Percentiles rank a stretch among this genome's conserved stretches.
These are phyloP conservation scores for Geotrichum bryndzae DNA, from an alignment of 1,139 yeast species.

Conservation along the genomic window DNA sequence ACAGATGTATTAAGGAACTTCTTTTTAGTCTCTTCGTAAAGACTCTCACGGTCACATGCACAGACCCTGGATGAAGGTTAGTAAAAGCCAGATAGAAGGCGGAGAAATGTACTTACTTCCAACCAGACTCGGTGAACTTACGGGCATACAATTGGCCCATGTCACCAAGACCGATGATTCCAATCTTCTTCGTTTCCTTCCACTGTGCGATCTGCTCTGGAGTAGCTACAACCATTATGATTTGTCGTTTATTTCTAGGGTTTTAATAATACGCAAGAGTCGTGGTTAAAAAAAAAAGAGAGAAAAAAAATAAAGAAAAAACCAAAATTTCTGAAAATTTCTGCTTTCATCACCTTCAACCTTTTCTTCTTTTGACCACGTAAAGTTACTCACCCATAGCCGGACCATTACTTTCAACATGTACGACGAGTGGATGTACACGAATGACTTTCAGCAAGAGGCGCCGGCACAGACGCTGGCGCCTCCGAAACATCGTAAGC, in stretches of 20 bases:
- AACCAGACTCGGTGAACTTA: conserved; percentile 72
- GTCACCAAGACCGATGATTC: conserved; percentile 93
- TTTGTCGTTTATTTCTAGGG: not conserved
- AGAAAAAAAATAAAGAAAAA: not conserved
- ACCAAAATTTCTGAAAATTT: not conserved
- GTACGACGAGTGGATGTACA: conserved; percentile 35
- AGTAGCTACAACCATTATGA: not conserved
- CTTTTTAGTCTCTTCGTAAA: conserved; percentile 44
- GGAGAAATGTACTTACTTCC: conserved; percentile 42
- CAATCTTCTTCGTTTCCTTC: conserved; percentile 52
- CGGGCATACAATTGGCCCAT: conserved; percentile 89
- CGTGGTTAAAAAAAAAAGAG: not conserved
- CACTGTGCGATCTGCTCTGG: conserved; percentile 26
- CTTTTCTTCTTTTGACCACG: conserved; percentile 6
- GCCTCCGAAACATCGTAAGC: conserved; percentile 19
- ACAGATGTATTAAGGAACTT: conserved; percentile 41
- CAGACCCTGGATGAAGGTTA: conserved; percentile 44
- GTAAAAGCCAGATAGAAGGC: not conserved
- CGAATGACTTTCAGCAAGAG: conserved; percentile 22
- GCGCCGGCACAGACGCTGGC: conserved; percentile 10
- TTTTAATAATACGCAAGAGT: not conserved
- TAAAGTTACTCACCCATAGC: not conserved
- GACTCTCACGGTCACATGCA: conserved; percentile 81
- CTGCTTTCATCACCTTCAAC: not conserved
- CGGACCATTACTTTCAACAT: conserved; percentile 16